These are phyloP conservation scores for Aspergillus sparsus DNA, from an alignment of 495 filamentous ascomycete genomes.

Conservation along the genomic window DNA sequence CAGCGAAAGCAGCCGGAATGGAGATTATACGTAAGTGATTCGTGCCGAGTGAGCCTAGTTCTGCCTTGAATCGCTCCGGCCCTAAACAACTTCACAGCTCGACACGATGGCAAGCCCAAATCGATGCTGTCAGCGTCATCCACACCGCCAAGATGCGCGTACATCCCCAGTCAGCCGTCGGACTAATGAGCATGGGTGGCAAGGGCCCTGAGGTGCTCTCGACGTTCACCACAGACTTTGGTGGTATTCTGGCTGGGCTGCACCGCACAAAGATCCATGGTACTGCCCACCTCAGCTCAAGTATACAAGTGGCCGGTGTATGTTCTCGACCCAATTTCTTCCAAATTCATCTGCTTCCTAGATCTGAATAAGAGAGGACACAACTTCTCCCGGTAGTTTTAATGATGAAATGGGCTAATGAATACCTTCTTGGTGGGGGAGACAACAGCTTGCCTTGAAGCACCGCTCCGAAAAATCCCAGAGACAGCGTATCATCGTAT, in stretches of 20 bases:
- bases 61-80: constrained; percentile 10
- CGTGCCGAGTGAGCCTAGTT: neutral
- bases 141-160: constrained; percentile 91
- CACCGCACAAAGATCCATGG: constrained; percentile 94
- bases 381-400: too few relatives aligned
- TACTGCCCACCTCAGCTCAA: constrained; percentile 80
- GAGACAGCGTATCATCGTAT: constrained; percentile 90
- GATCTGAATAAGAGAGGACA: too few relatives aligned
- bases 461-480: constrained; percentile 97
- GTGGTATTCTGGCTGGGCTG: constrained; percentile 89
- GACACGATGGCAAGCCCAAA: constrained; percentile 91
- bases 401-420: too few relatives aligned
- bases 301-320: constrained; percentile 92
- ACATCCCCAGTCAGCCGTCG: constrained; percentile 95
- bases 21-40: constrained; percentile 71
- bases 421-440: too few relatives aligned
- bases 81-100: constrained; percentile 54
- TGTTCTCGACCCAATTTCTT: constrained; percentile 32
- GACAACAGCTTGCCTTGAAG: constrained; percentile 83
- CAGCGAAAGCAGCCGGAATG: constrained; percentile 95
- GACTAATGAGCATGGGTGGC: constrained; percentile 98
- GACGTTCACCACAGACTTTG: constrained; percentile 91
- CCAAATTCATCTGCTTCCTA: neutral
- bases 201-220: constrained; percentile 95
- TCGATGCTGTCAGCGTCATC: constrained; percentile 91